Percentiles rank a stretch among this genome's conserved stretches.
phyloP scores from a whole-genome alignment of 202 grass and related monocot species.

The Elaeis oleifera region DNA sequence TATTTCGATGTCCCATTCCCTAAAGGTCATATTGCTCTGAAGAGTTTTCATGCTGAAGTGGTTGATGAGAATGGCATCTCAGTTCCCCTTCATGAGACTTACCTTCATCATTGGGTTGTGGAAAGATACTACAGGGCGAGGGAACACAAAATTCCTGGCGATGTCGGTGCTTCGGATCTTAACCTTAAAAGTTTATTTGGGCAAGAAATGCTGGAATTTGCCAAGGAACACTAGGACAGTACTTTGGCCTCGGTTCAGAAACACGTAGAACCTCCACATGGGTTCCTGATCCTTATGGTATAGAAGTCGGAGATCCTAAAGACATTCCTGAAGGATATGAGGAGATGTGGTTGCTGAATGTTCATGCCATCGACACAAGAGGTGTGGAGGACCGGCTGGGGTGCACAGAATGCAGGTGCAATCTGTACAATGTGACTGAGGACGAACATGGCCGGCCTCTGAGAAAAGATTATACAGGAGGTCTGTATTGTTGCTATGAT shows the following conservation, averaged over 20 bases:
- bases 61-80: conserved; percentile 47
- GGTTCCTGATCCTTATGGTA: conserved; percentile 83
- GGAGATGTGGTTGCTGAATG: conserved; percentile 60
- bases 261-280: conserved; percentile 71
- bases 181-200: conserved; percentile 11
- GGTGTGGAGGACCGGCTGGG: conserved; percentile 38
- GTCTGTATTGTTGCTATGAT: conserved; percentile 67
- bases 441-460: conserved; percentile 45
- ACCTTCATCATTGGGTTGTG: conserved; percentile 75
- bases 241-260: conserved; percentile 83
- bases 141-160: conserved; percentile 2
- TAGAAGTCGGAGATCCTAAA: conserved; percentile 40
- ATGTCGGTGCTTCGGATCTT: neutral
- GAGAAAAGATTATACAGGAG: conserved; percentile 34
- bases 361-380: conserved; percentile 74
- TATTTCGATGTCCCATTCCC: conserved; percentile 49
- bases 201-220: conserved; percentile 56
- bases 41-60: conserved; percentile 70
- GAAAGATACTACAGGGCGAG: conserved; percentile 35
- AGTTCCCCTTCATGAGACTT: conserved; percentile 71
- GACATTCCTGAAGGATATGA: conserved; percentile 45
- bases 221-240: conserved; percentile 36
- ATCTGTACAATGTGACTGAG: conserved; percentile 49
- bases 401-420: conserved; percentile 80
- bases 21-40: conserved; percentile 58